These are phyloP conservation scores for Dioszegia aurantiaca DNA, from an alignment of 768 basidiomycete genomes.

Conservation along the genomic window DNA sequence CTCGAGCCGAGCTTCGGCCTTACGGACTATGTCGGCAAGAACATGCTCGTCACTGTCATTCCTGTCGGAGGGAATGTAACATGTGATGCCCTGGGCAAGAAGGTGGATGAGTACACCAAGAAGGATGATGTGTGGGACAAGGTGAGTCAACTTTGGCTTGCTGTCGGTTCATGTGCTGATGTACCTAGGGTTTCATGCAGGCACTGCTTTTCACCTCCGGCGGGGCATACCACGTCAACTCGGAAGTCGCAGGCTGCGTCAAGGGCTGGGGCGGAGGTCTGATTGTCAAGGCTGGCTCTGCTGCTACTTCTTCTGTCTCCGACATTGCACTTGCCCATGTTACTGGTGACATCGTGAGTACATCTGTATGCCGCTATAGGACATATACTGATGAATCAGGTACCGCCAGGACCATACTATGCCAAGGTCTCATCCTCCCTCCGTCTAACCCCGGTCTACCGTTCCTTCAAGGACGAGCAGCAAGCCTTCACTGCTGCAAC, in stretches of 20 bases:
- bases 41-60: slow-evolving; percentile 31
- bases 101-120: slow-evolving; percentile 19
- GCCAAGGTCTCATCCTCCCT: slow-evolving; percentile 16
- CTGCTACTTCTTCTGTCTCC: slow-evolving; percentile 22
- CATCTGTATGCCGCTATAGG: not conserved
- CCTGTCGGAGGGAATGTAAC: slow-evolving; percentile 32
- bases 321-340: slow-evolving; percentile 25
- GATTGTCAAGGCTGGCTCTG: slow-evolving; percentile 26
- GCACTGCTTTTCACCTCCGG: slow-evolving; percentile 15
- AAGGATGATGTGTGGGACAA: slow-evolving; percentile 40
- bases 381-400: slow-evolving; percentile 9
- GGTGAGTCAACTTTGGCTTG: too few relatives aligned
- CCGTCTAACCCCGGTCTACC: slow-evolving; percentile 36
- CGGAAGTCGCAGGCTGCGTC: slow-evolving; percentile 21
- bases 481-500: slow-evolving; percentile 38
- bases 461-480: slow-evolving; percentile 31
- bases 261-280: slow-evolving; percentile 22
- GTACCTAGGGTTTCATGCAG: slow-evolving; percentile 24
- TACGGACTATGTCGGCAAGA: slow-evolving; percentile 10
- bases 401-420: slow-evolving; percentile 40
- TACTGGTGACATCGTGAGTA: slow-evolving; percentile 14
- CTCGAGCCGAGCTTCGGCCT: slow-evolving; percentile 17
- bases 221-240: slow-evolving; percentile 21
- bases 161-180: not conserved
- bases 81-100: slow-evolving; percentile 30